Percentiles rank a stretch among this genome's conserved stretches.
Evolutionary conservation across 2,329 filamentous ascomycete genomes (phyloP).

Genomic region (Trichoderma atrobrunneum): DNA sequence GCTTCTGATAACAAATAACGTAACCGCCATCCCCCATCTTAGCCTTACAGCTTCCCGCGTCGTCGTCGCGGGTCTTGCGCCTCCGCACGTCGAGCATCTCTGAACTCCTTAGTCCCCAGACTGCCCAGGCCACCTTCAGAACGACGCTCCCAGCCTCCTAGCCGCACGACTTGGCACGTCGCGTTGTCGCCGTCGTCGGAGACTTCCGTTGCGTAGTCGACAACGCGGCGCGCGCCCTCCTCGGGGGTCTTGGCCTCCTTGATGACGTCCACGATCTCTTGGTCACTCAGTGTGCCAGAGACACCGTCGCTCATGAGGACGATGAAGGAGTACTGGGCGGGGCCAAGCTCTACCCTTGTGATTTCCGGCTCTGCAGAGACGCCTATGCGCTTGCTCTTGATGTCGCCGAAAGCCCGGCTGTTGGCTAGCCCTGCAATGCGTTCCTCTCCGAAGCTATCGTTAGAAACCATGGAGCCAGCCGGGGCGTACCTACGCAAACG

Average conservation of each 20-base stretch:
- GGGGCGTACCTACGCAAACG: conserved; percentile 79
- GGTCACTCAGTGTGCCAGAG: conserved; percentile 79
- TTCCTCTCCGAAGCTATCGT: conserved; percentile 93
- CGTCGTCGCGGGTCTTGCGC: conserved; percentile 69
- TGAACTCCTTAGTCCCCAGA: conserved; percentile 85
- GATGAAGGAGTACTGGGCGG: conserved; percentile 85
- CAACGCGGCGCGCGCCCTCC: conserved; percentile 73
- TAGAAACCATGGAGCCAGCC: conserved; percentile 74
- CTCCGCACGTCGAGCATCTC: conserved; percentile 78
- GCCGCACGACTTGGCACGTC: conserved; percentile 63
- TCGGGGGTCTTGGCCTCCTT: conserved; percentile 93
- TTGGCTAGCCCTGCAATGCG: conserved; percentile 92
- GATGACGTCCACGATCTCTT: conserved; percentile 93
- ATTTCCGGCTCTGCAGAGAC: conserved; percentile 94
- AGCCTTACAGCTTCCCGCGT: conserved; percentile 47
- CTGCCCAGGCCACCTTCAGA: conserved; percentile 85
- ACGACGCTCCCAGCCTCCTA: conserved; percentile 68
- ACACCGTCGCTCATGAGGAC: conserved; percentile 88
- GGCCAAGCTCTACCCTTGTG: conserved; percentile 70
- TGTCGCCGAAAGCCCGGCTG: conserved; percentile 90
- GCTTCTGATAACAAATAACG: background rate
- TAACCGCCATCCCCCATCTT: background rate
- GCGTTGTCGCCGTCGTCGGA: conserved; percentile 65
- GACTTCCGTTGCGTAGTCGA: conserved; percentile 86
- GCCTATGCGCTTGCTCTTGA: conserved; percentile 85